Evolutionary conservation across 768 basidiomycete species (phyloP), one percentile per base, ranked within the genome.

Genomic region (Neoboletus brunneissimus): DNA sequence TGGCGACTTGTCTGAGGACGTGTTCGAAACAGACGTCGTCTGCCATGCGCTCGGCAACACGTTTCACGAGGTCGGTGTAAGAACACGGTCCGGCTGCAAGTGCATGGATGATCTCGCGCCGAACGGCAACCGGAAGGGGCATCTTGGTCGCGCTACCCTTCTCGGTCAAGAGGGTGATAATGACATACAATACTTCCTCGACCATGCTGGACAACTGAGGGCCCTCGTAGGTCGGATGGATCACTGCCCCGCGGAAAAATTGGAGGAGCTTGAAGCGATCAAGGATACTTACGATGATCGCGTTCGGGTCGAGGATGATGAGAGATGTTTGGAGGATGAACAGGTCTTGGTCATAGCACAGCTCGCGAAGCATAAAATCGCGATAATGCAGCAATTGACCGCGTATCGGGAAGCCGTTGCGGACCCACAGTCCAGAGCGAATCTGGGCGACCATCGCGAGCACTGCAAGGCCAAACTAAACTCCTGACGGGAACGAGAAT

Each of bases 311-410:
- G 48, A 94, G 78, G 42, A 89, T 77, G 65, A 89, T 80, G 49
- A 98, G 82, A 0, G 88, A 87, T 0, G 87, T 85, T 73, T 98
- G 95, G 3, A 98, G 80, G 57, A 96, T 83, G 77, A 87, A 94
- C 18, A 97, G 77, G 61, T 94, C 97, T 70, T 98, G 94, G 70
- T 99, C 97, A 67, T 96, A 95, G 65, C 96, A 97, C 7, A 94
- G 80, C 70, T 99, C 97, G 20, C 96, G 88, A 25, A 98, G 84
- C 82, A 91, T 89, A 72, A 93, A 94, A 69, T 98, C 96, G 27
- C 94, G 88, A 70, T 99, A 99, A 69, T 98, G 96, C 51, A 95
- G 81, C 5, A 94, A 79, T 70, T 98, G 97, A 0, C 94, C 94
- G 1, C 96, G 88, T 62, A 98, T 95, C 16, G 89, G 89, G 66